Evolutionary conservation across 371 early-diverging fungal genomes (phyloP).

Genomic region (Mortierella sp.): DNA sequence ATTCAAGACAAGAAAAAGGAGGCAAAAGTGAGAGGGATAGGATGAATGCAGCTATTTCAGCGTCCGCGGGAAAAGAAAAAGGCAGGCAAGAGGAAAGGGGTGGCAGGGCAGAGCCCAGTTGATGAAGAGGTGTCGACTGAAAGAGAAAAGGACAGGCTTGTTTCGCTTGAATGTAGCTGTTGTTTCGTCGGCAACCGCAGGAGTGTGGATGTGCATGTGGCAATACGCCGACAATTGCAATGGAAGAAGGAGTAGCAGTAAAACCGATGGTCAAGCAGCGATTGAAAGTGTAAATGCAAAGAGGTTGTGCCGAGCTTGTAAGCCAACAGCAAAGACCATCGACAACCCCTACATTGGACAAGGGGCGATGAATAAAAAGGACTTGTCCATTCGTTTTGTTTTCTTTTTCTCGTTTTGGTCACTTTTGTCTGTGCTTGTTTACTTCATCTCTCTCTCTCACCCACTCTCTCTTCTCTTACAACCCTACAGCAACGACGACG

Average conservation of each 20-base stretch:
- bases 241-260: too few relatives aligned
- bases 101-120: not conserved
- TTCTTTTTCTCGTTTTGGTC: not conserved
- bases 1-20: not conserved
- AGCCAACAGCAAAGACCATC: not conserved
- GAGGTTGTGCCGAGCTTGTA: not conserved
- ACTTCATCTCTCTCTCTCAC: not conserved
- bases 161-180: too few relatives aligned
- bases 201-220: too few relatives aligned
- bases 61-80: not conserved
- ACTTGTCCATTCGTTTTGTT: not conserved
- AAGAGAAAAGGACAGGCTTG: not conserved
- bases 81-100: not conserved
- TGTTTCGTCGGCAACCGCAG: too few relatives aligned
- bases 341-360: not conserved
- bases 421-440: not conserved
- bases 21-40: not conserved
- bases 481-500: not conserved
- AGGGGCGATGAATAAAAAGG: not conserved
- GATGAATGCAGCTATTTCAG: not conserved
- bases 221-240: too few relatives aligned
- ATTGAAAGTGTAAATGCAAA: too few relatives aligned
- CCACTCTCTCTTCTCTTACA: not conserved
- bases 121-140: not conserved
- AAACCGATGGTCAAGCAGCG: too few relatives aligned